phyloP scores from a whole-genome alignment of 495 filamentous ascomycete species.

The Penicillium tannophilum region DNA sequence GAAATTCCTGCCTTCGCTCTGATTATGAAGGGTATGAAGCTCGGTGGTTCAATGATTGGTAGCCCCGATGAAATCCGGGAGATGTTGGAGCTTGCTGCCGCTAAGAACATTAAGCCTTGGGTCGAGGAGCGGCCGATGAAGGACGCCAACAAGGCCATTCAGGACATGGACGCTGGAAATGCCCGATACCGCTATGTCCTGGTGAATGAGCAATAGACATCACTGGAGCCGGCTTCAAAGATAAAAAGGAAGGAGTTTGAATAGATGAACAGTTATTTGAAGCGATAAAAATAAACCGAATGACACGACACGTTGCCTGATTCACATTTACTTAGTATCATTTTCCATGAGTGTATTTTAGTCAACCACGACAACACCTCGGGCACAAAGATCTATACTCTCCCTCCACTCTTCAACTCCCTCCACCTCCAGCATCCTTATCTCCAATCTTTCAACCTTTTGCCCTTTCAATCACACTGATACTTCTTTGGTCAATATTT shows the following conservation, averaged over 20 bases:
- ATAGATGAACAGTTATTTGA: background rate
- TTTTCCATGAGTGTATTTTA: too few relatives aligned
- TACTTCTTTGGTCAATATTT: background rate
- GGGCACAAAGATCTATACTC: too few relatives aligned
- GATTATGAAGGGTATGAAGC: conserved; percentile 58
- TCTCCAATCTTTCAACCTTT: background rate
- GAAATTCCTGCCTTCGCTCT: conserved; percentile 62
- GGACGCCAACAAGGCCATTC: conserved; percentile 70
- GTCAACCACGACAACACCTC: too few relatives aligned
- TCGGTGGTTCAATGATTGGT: conserved; percentile 75
- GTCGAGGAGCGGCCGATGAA: conserved; percentile 69
- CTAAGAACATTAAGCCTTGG: conserved; percentile 73
- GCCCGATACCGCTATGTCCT: conserved; percentile 76
- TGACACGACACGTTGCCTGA: background rate
- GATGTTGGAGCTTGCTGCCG: conserved; percentile 76
- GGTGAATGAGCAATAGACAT: conserved; percentile 53
- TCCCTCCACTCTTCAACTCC: too few relatives aligned
- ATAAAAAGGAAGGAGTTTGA: background rate
- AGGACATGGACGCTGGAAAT: conserved; percentile 68
- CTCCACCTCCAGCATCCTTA: background rate
- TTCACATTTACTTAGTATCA: too few relatives aligned
- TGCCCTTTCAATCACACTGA: background rate
- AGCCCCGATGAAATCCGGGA: conserved; percentile 72
- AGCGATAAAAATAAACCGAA: background rate
- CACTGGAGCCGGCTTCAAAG: background rate